Evolutionary conservation across 2,329 filamentous ascomycete genomes (phyloP).

Genomic region (Delphinella strobiligena): DNA sequence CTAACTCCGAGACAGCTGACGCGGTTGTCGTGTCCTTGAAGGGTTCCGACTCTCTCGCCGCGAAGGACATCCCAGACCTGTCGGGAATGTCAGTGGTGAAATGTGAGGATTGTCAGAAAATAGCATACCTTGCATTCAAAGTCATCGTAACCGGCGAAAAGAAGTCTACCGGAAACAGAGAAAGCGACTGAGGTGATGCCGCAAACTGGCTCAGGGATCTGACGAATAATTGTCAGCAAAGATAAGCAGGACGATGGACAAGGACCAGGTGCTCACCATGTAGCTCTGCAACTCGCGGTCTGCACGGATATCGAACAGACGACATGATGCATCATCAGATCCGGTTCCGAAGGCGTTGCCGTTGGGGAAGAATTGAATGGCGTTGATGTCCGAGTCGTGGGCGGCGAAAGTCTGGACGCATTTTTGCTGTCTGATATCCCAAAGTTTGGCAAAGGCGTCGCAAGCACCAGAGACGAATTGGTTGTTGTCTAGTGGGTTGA

Average conservation of each 20-base stretch:
- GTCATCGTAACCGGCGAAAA: constrained; percentile 97
- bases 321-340: constrained; percentile 93
- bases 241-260: background rate
- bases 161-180: constrained; percentile 84
- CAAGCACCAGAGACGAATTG: constrained; percentile 99
- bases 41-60: constrained; percentile 90
- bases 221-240: constrained; percentile 14
- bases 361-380: constrained; percentile 98
- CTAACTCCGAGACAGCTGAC: constrained; percentile 98
- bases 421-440: constrained; percentile 97
- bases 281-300: constrained; percentile 67
- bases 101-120: background rate
- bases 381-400: constrained; percentile 98
- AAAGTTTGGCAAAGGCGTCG: constrained; percentile 95
- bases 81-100: constrained; percentile 13
- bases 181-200: constrained; percentile 98
- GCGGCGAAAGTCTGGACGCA: constrained; percentile 97
- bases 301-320: constrained; percentile 93
- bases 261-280: constrained; percentile 37
- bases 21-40: constrained; percentile 96
- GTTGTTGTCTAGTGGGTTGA: constrained; percentile 98
- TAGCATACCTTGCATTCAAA: constrained; percentile 96
- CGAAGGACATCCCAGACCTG: constrained; percentile 97
- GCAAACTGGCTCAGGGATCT: constrained; percentile 96
- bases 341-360: constrained; percentile 97